Evolutionary conservation across 345 rosid species (phyloP).

Genomic region (Murraya koenigii): DNA sequence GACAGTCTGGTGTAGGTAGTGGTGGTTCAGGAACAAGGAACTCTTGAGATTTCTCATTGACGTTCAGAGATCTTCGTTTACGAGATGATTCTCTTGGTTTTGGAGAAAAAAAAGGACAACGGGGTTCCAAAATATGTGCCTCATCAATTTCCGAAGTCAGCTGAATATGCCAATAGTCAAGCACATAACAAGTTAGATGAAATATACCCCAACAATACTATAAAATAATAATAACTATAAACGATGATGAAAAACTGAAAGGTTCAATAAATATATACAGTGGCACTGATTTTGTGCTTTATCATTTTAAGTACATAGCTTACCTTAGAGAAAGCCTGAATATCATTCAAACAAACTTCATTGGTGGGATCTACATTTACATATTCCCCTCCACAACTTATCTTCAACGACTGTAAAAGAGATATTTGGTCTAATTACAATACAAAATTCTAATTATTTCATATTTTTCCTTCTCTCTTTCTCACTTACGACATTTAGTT

Average conservation of each 20-base stretch:
- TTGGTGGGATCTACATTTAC: slow-evolving; percentile 28
- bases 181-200: not conserved
- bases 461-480: not conserved
- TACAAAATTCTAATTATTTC: not conserved
- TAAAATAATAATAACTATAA: not conserved
- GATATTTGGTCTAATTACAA: not conserved
- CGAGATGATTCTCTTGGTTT: slow-evolving; percentile 23
- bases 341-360: slow-evolving; percentile 32
- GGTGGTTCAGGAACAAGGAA: slow-evolving; percentile 16
- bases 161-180: slow-evolving; percentile 22
- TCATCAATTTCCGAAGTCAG: slow-evolving; percentile 22
- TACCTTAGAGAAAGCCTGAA: slow-evolving; percentile 30
- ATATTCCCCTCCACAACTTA: slow-evolving; percentile 44
- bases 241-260: not conserved
- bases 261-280: not conserved
- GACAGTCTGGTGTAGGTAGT: slow-evolving; percentile 30
- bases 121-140: slow-evolving; percentile 37
- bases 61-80: slow-evolving; percentile 29
- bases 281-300: too few species aligned
- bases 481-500: not conserved
- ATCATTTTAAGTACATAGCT: not conserved
- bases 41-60: slow-evolving; percentile 3
- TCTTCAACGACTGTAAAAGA: slow-evolving; percentile 36
- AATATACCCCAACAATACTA: too few species aligned
- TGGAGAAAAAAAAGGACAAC: slow-evolving; percentile 29